Evolutionary conservation across 2,329 filamentous ascomycete genomes (phyloP).

Genomic region (Paecilomyces sp.): DNA sequence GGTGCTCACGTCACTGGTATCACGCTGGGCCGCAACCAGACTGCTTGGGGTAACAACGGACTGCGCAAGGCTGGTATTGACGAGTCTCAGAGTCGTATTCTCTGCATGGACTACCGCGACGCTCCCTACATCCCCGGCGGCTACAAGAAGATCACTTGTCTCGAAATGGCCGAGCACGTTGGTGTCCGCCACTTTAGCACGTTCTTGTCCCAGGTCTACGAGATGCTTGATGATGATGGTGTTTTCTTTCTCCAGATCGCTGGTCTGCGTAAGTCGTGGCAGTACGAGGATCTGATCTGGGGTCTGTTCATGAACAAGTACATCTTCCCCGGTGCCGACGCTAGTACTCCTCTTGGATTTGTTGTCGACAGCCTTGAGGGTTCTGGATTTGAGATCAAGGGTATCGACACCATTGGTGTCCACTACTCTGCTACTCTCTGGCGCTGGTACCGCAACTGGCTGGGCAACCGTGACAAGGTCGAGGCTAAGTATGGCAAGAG

Average conservation of each 20-base stretch:
- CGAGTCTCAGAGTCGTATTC: constrained; percentile 82
- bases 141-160: constrained; percentile 93
- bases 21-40: constrained; percentile 93
- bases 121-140: constrained; percentile 69
- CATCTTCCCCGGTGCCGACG: constrained; percentile 94
- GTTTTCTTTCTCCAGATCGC: constrained; percentile 94
- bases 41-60: constrained; percentile 89
- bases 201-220: constrained; percentile 80
- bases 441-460: constrained; percentile 99
- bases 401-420: constrained; percentile 85
- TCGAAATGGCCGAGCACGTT: constrained; percentile 98
- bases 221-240: constrained; percentile 95
- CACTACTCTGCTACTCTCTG: constrained; percentile 96
- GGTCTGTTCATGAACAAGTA: constrained; percentile 99
- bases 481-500: constrained; percentile 88
- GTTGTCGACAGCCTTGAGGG: constrained; percentile 79
- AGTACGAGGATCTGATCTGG: constrained; percentile 97
- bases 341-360: constrained; percentile 84
- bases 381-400: constrained; percentile 85
- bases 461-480: constrained; percentile 87
- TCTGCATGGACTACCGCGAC: constrained; percentile 97
- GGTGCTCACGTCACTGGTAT: constrained; percentile 80
- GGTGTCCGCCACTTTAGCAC: constrained; percentile 78
- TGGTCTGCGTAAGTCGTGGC: constrained; percentile 89
- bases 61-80: constrained; percentile 74